Percentiles rank a stretch among this genome's conserved stretches.
These are phyloP conservation scores for Pneumocystis carinii DNA, from an alignment of 1,139 yeast genomes.

Conservation along the genomic window DNA sequence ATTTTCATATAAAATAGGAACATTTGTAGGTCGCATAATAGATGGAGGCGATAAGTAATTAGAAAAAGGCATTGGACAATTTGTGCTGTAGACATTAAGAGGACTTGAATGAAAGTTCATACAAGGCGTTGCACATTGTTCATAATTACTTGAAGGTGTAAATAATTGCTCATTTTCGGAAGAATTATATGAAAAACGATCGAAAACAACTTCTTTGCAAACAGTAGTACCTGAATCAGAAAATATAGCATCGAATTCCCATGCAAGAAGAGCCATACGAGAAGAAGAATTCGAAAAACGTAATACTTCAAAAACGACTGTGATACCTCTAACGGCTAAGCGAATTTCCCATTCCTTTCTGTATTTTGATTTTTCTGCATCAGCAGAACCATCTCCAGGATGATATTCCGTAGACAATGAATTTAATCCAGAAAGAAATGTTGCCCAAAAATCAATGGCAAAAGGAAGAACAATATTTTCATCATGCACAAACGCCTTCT, in stretches of 20 bases:
- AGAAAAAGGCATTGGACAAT: neutral
- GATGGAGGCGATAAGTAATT: neutral
- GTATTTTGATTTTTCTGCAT: neutral
- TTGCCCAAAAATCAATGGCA: slow-evolving; percentile 12
- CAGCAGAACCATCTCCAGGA: neutral
- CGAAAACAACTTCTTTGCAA: neutral
- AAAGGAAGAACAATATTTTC: slow-evolving; percentile 7
- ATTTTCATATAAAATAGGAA: neutral
- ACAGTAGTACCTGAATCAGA: neutral
- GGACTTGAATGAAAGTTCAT: neutral
- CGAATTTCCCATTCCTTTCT: neutral
- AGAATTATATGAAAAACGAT: neutral
- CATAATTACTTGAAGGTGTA: neutral
- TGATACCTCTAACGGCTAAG: neutral
- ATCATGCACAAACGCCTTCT: slow-evolving; percentile 5
- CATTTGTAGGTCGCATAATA: neutral
- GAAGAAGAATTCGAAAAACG: slow-evolving; percentile 1
- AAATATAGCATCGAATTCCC: neutral
- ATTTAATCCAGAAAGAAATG: slow-evolving; percentile 10
- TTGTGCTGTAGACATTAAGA: neutral
- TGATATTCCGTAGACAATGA: neutral
- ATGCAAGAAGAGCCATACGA: neutral
- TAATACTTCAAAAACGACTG: neutral
- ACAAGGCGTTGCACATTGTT: neutral
- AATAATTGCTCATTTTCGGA: neutral